Conservation (phyloP, 495 filamentous ascomycete genomes). For the Hypoxylon intermedium region DNA sequence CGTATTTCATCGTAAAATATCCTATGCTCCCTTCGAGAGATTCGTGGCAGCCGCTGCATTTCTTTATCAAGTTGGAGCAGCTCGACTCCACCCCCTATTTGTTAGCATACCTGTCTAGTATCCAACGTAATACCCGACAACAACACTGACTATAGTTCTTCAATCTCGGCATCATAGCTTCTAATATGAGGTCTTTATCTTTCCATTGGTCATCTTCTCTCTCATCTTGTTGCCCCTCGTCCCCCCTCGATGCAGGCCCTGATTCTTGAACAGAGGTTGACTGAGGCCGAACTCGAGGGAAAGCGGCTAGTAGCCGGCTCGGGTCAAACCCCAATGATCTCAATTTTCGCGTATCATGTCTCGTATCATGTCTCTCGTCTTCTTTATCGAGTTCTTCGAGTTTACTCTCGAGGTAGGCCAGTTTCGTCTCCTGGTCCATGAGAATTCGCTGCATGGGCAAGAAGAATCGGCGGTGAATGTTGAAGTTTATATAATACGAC, state of each 20-base stretch:
- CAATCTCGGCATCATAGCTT: constrained; percentile 1
- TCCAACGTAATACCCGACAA: neutral
- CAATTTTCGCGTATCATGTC: neutral
- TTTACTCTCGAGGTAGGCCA: constrained; percentile 15
- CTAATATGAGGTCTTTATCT: constrained; percentile 15
- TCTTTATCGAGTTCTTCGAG: constrained; percentile 19
- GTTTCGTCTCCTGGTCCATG: constrained; percentile 20
- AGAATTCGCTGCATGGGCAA: constrained; percentile 11
- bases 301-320: neutral
- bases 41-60: constrained; percentile 6
- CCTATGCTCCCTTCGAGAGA: constrained; percentile 10
- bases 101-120: neutral
- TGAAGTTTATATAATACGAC: neutral
- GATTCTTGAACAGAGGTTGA: neutral
- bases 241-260: neutral
- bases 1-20: constrained; percentile 6
- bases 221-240: neutral
- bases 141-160: constrained; percentile 9
- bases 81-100: constrained; percentile 10
- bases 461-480: constrained; percentile 15
- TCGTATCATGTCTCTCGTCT: neutral
- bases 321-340: constrained; percentile 1
- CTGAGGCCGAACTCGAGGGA: neutral
- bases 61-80: constrained; percentile 8
- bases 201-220: constrained; percentile 7